These are phyloP conservation scores for Auricularia sp. DNA, from an alignment of 768 basidiomycete species.

Conservation along the genomic window DNA sequence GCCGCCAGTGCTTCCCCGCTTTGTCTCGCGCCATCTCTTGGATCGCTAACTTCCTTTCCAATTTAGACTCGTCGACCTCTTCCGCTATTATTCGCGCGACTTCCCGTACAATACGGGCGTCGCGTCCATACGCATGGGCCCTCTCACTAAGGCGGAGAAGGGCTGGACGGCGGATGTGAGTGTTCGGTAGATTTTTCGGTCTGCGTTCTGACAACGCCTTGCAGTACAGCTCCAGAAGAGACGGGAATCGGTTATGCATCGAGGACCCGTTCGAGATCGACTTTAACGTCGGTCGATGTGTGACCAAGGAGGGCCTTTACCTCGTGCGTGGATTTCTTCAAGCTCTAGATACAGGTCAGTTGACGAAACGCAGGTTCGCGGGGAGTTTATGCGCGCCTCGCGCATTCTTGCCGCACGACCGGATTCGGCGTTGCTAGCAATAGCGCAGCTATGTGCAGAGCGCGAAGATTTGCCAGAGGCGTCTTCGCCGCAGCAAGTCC, in stretches of 20 bases:
- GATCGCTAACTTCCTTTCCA: conserved; percentile 4
- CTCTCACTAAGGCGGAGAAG: conserved; percentile 82
- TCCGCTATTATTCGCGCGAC: conserved; percentile 90
- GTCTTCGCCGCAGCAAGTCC: not conserved
- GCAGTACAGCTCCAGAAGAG: conserved; percentile 56
- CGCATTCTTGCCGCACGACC: conserved; percentile 73
- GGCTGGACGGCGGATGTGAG: conserved; percentile 91
- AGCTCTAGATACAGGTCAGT: not conserved
- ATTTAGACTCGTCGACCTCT: conserved; percentile 90
- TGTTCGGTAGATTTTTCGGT: conserved; percentile 5
- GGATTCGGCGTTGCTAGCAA: conserved; percentile 67
- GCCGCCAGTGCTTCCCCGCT: not conserved
- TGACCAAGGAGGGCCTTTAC: conserved; percentile 92
- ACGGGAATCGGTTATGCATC: conserved; percentile 91
- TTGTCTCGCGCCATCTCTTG: not conserved
- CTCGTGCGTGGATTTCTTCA: conserved; percentile 42
- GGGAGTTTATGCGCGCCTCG: conserved; percentile 95
- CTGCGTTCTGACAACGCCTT: conserved; percentile 16
- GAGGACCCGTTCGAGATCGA: conserved; percentile 98
- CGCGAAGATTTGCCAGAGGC: conserved; percentile 36
- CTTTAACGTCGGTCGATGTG: conserved; percentile 93
- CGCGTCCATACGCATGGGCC: conserved; percentile 80
- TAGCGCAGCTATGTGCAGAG: conserved; percentile 89
- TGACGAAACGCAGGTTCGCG: conserved; percentile 61
- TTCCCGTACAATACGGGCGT: conserved; percentile 88